Evolutionary conservation across 768 basidiomycete species (phyloP).

Genomic region (Pleurotus djamor): DNA sequence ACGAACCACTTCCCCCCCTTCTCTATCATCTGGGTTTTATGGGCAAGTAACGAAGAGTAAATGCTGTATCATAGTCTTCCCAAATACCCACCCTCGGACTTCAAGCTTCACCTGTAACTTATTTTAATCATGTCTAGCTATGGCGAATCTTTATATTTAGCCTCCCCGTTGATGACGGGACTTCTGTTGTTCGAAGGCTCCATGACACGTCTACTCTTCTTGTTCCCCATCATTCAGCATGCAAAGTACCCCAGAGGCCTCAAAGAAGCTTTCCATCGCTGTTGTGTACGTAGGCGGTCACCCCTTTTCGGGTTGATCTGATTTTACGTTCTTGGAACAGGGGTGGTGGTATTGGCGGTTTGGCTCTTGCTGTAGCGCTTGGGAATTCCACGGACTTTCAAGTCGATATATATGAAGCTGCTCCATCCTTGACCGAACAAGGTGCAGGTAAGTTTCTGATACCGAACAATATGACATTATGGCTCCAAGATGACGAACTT

Average conservation of each 20-base stretch:
- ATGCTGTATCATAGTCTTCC: not conserved
- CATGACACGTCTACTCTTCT: not conserved
- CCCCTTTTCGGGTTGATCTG: not conserved
- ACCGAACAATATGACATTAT: slow-evolving; percentile 7
- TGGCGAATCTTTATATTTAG: not conserved
- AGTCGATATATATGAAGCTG: slow-evolving; percentile 39
- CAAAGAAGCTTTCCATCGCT: slow-evolving; percentile 6
- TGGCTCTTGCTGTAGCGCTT: slow-evolving; percentile 21
- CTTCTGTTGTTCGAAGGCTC: too few relatives aligned
- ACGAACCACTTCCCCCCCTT: too few relatives aligned
- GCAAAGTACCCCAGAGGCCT: not conserved
- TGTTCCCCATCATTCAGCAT: not conserved
- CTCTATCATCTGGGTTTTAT: slow-evolving; percentile 14
- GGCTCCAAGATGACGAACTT: slow-evolving; percentile 14
- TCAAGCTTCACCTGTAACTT: not conserved
- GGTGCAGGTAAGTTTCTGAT: slow-evolving; percentile 28
- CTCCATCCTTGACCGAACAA: slow-evolving; percentile 28
- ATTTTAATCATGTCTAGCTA: not conserved
- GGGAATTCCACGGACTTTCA: slow-evolving; percentile 23
- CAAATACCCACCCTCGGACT: not conserved
- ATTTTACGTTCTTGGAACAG: slow-evolving; percentile 10
- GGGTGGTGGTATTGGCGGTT: slow-evolving; percentile 27
- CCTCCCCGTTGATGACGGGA: too few relatives aligned
- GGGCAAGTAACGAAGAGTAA: not conserved
- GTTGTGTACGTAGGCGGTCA: slow-evolving; percentile 11